Percentiles rank a stretch among this genome's conserved stretches.
phyloP scores from a whole-genome alignment of 768 basidiomycete genomes.

The Tephrocybe sp. region DNA sequence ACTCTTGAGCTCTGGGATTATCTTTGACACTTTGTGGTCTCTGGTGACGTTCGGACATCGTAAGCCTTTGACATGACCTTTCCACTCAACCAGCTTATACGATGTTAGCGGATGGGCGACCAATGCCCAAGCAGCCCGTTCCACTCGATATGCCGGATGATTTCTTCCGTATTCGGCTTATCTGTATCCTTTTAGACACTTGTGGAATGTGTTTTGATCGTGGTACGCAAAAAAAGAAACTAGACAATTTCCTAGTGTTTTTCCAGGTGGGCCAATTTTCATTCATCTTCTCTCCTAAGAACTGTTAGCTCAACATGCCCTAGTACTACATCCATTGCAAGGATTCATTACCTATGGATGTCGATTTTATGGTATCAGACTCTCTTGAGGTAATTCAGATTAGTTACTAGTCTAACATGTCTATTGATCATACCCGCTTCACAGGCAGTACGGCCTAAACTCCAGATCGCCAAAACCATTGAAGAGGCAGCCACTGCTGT shows the following conservation, averaged over 20 bases:
- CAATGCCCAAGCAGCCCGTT: constrained; percentile 72
- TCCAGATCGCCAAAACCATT: constrained; percentile 65
- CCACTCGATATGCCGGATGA: constrained; percentile 92
- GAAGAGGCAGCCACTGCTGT: constrained; percentile 88
- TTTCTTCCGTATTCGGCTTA: constrained; percentile 90
- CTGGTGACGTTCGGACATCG: constrained; percentile 95
- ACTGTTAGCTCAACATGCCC: background rate
- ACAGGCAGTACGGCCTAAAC: constrained; percentile 86
- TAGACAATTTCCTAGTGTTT: constrained; percentile 90
- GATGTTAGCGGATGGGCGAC: constrained; percentile 79
- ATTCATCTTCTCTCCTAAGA: no score
- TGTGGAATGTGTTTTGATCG: constrained; percentile 98
- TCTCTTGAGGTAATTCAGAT: constrained; percentile 73
- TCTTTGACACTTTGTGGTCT: constrained; percentile 95
- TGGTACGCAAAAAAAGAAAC: constrained; percentile 87
- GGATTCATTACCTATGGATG: constrained; percentile 89
- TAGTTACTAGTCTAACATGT: background rate
- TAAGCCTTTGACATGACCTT: constrained; percentile 43
- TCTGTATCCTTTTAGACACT: constrained; percentile 91
- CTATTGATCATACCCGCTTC: constrained; percentile 1
- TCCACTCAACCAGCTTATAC: constrained; percentile 10
- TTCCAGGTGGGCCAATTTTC: constrained; percentile 70
- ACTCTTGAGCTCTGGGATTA: constrained; percentile 80
- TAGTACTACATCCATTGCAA: constrained; percentile 92
- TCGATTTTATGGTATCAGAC: constrained; percentile 95